A percentile compares a stretch with the other conserved stretches of the same genome.
phyloP scores from a whole-genome alignment of 2,329 filamentous ascomycete species.

The Pyrenochaeta sp. region DNA sequence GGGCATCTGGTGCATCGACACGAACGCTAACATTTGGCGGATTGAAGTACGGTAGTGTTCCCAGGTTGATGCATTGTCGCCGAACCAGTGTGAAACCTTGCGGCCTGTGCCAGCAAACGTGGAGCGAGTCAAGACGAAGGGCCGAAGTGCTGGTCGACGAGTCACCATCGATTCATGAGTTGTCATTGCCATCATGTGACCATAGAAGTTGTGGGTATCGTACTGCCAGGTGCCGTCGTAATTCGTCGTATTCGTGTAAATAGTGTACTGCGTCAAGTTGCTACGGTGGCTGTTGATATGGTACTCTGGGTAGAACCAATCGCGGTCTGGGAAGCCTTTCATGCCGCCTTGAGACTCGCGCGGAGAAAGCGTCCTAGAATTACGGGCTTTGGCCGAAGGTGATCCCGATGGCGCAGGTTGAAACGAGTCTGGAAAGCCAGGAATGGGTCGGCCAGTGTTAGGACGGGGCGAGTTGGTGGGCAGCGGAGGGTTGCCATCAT shows the following conservation, averaged over 20 bases:
- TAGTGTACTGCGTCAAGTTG: conserved; percentile 56
- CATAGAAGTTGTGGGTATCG: conserved; percentile 81
- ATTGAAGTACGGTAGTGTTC: conserved; percentile 55
- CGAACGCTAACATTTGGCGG: conserved; percentile 56
- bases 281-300: conserved; percentile 69
- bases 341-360: conserved; percentile 51
- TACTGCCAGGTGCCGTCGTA: conserved; percentile 73
- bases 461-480: conserved; percentile 63
- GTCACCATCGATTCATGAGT: conserved; percentile 72
- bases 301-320: conserved; percentile 72
- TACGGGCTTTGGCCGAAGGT: conserved; percentile 14
- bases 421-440: conserved; percentile 73
- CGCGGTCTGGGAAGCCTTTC: conserved; percentile 67
- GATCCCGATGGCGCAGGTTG: conserved; percentile 59
- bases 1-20: conserved; percentile 58
- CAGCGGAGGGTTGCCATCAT: conserved; percentile 64
- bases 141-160: conserved; percentile 69
- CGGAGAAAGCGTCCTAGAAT: conserved; percentile 10
- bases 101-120: conserved; percentile 77
- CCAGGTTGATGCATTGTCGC: conserved; percentile 61
- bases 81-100: conserved; percentile 68
- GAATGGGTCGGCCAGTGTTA: conserved; percentile 68
- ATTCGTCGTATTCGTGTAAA: conserved; percentile 73
- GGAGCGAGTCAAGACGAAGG: conserved; percentile 77
- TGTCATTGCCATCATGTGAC: conserved; percentile 74